phyloP scores from a whole-genome alignment of 345 rosid genomes.

The Brassica carinata region DNA sequence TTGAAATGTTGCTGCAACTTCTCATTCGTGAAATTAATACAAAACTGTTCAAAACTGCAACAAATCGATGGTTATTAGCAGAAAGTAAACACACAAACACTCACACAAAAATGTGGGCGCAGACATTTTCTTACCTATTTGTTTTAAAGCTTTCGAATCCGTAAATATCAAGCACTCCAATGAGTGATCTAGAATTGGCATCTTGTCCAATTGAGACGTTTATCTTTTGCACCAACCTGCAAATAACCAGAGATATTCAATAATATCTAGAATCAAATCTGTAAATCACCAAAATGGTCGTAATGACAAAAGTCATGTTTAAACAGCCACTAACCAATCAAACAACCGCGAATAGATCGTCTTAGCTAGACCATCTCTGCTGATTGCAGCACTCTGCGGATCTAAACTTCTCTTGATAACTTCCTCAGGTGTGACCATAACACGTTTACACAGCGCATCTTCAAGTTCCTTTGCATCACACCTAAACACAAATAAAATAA shows the following conservation, averaged over 20 bases:
- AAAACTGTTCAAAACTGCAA: slow-evolving; percentile 18
- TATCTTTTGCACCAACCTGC: slow-evolving; percentile 4
- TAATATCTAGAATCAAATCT: neutral
- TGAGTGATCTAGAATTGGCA: neutral
- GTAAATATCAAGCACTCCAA: slow-evolving; percentile 16
- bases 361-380: slow-evolving; percentile 14
- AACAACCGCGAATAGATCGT: neutral
- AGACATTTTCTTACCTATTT: neutral
- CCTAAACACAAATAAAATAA: neutral
- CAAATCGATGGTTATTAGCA: neutral
- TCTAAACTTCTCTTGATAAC: slow-evolving; percentile 13
- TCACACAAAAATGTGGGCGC: neutral
- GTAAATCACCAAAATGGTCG: neutral
- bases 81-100: neutral
- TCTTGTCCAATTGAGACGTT: slow-evolving; percentile 8
- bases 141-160: slow-evolving; percentile 12
- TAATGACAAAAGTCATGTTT: neutral
- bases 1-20: slow-evolving; percentile 23
- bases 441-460: slow-evolving; percentile 15
- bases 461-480: neutral
- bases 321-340: slow-evolving; percentile 2
- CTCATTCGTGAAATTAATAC: slow-evolving; percentile 20
- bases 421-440: slow-evolving; percentile 22
- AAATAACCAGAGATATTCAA: neutral
- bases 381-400: neutral